These are phyloP conservation scores for Tetracladium setigerum DNA, from an alignment of 495 filamentous ascomycete genomes.

Conservation along the genomic window DNA sequence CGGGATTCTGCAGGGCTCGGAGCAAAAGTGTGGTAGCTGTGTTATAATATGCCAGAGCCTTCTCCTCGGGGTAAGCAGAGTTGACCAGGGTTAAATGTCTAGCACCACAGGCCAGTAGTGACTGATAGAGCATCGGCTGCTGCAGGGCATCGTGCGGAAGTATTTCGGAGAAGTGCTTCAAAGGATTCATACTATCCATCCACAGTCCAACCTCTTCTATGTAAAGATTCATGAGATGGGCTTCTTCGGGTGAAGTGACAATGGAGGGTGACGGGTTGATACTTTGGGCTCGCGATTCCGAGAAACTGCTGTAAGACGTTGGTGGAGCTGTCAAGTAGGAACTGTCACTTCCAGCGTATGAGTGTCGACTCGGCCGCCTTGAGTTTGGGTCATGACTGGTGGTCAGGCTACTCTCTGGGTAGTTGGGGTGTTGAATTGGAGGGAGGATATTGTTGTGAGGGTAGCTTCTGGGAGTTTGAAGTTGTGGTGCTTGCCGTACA, in stretches of 20 bases:
- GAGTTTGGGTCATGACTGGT: constrained; percentile 16
- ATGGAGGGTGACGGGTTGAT: constrained; percentile 46
- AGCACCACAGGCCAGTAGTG: constrained; percentile 83
- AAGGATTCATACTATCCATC: constrained; percentile 87
- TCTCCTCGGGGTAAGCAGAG: constrained; percentile 63
- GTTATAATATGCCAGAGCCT: constrained; percentile 75
- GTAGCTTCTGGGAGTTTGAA: neutral
- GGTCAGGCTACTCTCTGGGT: constrained; percentile 10
- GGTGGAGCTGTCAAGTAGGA: constrained; percentile 13
- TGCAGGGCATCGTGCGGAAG: constrained; percentile 74
- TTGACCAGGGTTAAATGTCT: constrained; percentile 70
- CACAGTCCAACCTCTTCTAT: constrained; percentile 85
- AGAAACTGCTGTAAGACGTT: constrained; percentile 17
- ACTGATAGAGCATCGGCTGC: constrained; percentile 87
- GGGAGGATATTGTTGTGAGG: constrained; percentile 14
- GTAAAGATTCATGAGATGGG: constrained; percentile 82
- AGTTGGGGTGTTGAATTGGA: constrained; percentile 18
- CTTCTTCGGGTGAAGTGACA: constrained; percentile 66
- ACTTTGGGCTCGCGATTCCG: constrained; percentile 40
- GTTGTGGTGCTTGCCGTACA: neutral
- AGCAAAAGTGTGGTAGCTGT: constrained; percentile 69
- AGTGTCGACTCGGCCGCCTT: constrained; percentile 15
- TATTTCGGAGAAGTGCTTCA: constrained; percentile 82
- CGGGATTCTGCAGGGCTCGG: constrained; percentile 66
- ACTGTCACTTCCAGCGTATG: constrained; percentile 10